Evolutionary conservation across 2,329 filamentous ascomycete genomes (phyloP), one percentile per base, ranked within the genome.

Genomic region (Lomentospora prolificans): DNA sequence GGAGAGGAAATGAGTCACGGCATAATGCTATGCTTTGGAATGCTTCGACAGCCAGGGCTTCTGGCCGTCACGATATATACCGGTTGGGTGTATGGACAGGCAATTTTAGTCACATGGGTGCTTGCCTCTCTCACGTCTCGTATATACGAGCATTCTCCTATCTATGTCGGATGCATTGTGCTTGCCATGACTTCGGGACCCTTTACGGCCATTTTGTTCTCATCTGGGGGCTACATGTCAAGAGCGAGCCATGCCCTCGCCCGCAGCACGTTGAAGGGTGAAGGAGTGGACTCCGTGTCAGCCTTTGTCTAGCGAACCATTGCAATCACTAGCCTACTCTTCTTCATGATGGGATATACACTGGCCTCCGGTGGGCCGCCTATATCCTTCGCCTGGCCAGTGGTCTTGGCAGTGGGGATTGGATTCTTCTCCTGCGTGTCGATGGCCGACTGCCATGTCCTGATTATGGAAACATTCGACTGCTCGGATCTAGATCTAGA

Each of bases 381-480:
- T 1, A 69, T 83, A 22, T 80, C 78, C 55, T 77, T 81, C 56
- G 76, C 77, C n/a, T 71, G 85, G 0, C 87, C 87, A 3, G 82
- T 84, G 3, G 65, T 85, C 2, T 83, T 90, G 61, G 84, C 85
- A 0, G 79, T 77, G 1, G 66, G 82, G 3, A 78, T 90, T 12
- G 86, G 85, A 0, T 89, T 89, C 62, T 71, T 90, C 4, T 86
- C 84, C 1, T 85, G 83, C 53, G 77, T 92, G 8, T 87, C 86
- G 1, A 83, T 89, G 50, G 81, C 87, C 2, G 87, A 91, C 68
- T 90, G 87, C 67, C 81, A 86, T 60, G 86, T 87, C 1, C 71
- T 91, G 30, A 79, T 90, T 65, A 90, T 91, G 87, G 87, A 90
- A 64, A 85, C 84, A 0, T 91, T 86, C 66, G 88, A 91, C 65